phyloP scores from a whole-genome alignment of 208 protist genomes.

The Herpetomonas muscarum region DNA sequence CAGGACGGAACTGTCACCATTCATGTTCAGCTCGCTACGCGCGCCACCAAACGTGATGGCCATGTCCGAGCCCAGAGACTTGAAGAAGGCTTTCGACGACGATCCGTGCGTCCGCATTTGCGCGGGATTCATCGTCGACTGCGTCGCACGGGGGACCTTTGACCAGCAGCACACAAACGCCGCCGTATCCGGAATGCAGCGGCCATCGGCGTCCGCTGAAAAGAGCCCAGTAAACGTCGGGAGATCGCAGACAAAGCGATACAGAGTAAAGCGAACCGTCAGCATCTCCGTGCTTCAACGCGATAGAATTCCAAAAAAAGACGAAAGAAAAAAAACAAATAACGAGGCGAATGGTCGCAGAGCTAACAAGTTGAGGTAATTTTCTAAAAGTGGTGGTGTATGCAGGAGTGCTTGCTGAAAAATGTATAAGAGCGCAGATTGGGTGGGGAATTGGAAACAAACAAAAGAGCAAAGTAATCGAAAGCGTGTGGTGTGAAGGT shows the following conservation, averaged over 20 bases:
- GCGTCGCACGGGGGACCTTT: slow-evolving; percentile 31
- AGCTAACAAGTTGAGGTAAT: no score
- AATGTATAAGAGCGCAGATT: not conserved
- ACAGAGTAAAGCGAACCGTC: slow-evolving; percentile 55
- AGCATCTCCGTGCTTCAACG: slow-evolving; percentile 32
- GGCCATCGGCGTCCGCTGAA: slow-evolving; percentile 34
- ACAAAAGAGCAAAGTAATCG: not conserved
- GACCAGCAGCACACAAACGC: slow-evolving; percentile 66
- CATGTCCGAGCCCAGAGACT: slow-evolving; percentile 48
- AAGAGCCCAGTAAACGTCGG: slow-evolving; percentile 65
- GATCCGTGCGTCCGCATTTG: slow-evolving; percentile 14
- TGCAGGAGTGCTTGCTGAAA: not conserved
- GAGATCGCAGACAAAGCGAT: slow-evolving; percentile 78
- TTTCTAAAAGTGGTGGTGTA: no score
- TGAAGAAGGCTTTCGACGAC: slow-evolving; percentile 48
- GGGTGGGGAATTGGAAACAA: not conserved
- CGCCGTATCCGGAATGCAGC: slow-evolving; percentile 56
- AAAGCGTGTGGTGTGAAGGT: not conserved
- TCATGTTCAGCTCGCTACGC: slow-evolving; percentile 21
- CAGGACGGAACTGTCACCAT: slow-evolving; percentile 46
- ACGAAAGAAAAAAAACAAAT: slow-evolving; percentile 17
- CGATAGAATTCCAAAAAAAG: slow-evolving; percentile 5
- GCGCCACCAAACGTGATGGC: slow-evolving; percentile 42
- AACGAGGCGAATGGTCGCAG: no score
- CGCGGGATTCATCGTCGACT: slow-evolving; percentile 14